Evolutionary conservation across 164 flowering plant species (phyloP).

Genomic region (Dillenia turbinata): DNA sequence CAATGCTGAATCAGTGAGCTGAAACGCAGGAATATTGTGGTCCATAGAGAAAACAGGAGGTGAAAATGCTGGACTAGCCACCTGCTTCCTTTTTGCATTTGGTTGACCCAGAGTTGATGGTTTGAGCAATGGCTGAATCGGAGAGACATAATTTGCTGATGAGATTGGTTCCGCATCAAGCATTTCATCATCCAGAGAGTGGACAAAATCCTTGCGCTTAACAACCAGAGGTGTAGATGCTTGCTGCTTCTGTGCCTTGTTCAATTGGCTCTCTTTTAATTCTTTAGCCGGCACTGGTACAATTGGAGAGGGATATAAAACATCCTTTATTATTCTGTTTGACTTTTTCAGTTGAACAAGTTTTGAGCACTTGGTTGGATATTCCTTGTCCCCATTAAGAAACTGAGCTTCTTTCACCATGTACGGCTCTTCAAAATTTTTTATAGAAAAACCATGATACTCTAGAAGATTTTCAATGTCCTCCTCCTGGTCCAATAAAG

Average conservation of each 20-base stretch:
- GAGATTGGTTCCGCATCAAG: conserved; percentile 23
- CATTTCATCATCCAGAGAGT: conserved; percentile 45
- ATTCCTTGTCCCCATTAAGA: conserved; percentile 59
- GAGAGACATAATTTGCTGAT: conserved; percentile 18
- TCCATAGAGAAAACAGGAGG: conserved; percentile 16
- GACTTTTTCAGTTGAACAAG: conserved; percentile 84
- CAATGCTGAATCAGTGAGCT: conserved; percentile 16
- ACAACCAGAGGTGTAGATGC: conserved; percentile 10
- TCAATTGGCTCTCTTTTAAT: conserved; percentile 16
- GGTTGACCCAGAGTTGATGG: conserved; percentile 16
- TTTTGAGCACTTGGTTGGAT: conserved; percentile 62
- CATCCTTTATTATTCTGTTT: conserved; percentile 53
- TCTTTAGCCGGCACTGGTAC: conserved; percentile 21
- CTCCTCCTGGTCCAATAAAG: conserved; percentile 53
- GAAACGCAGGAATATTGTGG: conserved; percentile 14
- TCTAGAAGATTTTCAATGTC: conserved; percentile 65
- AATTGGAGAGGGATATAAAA: conserved; percentile 26
- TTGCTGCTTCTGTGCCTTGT: conserved; percentile 12
- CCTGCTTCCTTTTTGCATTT: conserved; percentile 12
- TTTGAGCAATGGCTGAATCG: conserved; percentile 13
- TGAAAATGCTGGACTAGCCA: conserved; percentile 5
- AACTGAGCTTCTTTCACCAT: conserved; percentile 91
- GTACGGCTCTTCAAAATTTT: conserved; percentile 78
- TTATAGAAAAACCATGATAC: conserved; percentile 79
- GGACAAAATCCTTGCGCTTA: conserved; percentile 14